Percentiles rank a stretch among this genome's conserved stretches.
phyloP scores from a whole-genome alignment of 177 flowering plant species.

The Telopea speciosissima region DNA sequence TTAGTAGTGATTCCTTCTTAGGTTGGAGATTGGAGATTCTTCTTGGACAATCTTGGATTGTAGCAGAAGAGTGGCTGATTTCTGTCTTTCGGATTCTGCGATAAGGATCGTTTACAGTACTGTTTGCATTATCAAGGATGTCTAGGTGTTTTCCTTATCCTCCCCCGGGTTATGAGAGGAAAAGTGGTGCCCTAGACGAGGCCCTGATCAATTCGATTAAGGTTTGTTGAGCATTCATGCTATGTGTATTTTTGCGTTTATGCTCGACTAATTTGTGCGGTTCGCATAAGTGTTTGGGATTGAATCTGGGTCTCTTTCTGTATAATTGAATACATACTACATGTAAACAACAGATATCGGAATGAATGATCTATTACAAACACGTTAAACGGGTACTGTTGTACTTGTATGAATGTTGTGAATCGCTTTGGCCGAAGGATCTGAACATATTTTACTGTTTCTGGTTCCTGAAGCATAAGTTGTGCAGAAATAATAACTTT shows the following conservation, averaged over 20 bases:
- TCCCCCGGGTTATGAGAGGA: constrained; percentile 36
- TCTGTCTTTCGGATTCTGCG: background rate
- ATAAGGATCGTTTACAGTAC: background rate
- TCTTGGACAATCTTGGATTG: background rate
- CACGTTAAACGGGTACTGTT: background rate
- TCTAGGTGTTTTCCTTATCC: constrained; percentile 67
- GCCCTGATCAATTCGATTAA: constrained; percentile 52
- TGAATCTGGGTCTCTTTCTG: background rate
- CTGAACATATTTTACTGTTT: too few relatives aligned
- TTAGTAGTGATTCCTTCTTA: background rate
- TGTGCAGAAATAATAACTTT: too few relatives aligned
- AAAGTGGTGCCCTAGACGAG: constrained; percentile 19
- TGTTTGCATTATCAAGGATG: constrained; percentile 25
- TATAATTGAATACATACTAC: background rate
- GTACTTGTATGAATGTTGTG: background rate
- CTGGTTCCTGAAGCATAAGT: too few relatives aligned
- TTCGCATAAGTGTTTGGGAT: constrained; percentile 3
- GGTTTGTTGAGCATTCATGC: constrained; percentile 50
- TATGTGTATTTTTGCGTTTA: constrained; percentile 15
- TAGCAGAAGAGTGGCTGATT: background rate
- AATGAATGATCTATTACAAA: background rate
- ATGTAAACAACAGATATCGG: background rate
- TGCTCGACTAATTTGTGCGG: constrained; percentile 24
- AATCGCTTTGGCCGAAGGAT: too few relatives aligned
- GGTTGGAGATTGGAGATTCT: background rate